These are phyloP conservation scores for Sugiyamaella grinbergsii DNA, from an alignment of 1,139 yeast species.

Conservation along the genomic window DNA sequence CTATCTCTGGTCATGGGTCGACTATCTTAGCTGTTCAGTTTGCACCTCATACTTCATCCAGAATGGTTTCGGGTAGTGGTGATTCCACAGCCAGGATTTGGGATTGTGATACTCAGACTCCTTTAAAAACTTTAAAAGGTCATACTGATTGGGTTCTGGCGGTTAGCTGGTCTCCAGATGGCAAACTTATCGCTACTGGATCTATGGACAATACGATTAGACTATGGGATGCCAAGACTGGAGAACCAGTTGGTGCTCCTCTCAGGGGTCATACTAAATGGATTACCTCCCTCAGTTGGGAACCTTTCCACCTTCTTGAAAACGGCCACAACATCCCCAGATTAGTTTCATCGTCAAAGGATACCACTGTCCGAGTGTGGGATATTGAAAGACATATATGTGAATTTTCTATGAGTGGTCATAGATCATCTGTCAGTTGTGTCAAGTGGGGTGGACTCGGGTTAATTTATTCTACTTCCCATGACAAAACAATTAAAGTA, in stretches of 20 bases:
- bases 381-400: conserved; percentile 75
- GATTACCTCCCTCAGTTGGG: conserved; percentile 91
- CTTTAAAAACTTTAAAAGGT: conserved; percentile 75
- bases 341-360: conserved; percentile 87
- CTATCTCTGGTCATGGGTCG: conserved; percentile 94
- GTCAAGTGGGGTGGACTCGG: conserved; percentile 96
- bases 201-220: conserved; percentile 91
- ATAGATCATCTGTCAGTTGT: conserved; percentile 85
- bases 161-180: conserved; percentile 94
- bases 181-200: conserved; percentile 89
- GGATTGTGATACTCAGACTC: conserved; percentile 97
- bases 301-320: conserved; percentile 80
- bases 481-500: conserved; percentile 88
- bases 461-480: conserved; percentile 84
- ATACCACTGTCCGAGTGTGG: conserved; percentile 89
- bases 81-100: conserved; percentile 96
- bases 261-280: conserved; percentile 83
- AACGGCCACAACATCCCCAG: conserved; percentile 63
- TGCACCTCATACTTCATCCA: conserved; percentile 84
- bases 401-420: conserved; percentile 78
- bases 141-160: conserved; percentile 94
- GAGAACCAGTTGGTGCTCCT: conserved; percentile 72
- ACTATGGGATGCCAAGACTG: conserved; percentile 81
- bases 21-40: conserved; percentile 90
- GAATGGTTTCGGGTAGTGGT: conserved; percentile 96